A percentile compares a stretch with the other conserved stretches of the same genome.
These are phyloP conservation scores for Hirschioporus abietinus DNA, from an alignment of 768 basidiomycete genomes.

Conservation along the genomic window DNA sequence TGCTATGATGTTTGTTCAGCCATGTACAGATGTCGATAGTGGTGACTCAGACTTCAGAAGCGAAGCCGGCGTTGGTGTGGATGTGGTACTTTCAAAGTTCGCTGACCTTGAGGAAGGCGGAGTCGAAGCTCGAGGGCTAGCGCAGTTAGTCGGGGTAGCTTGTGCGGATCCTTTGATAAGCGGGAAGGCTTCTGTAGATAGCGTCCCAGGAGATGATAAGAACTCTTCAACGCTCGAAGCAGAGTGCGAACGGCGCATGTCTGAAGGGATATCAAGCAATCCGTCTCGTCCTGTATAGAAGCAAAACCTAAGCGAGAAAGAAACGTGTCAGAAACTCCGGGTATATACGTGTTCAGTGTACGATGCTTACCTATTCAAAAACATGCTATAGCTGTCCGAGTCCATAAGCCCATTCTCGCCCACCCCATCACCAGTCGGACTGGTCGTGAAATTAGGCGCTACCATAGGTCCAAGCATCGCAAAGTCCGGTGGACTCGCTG, in stretches of 20 bases:
- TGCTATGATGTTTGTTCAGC: background rate
- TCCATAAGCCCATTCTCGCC: background rate
- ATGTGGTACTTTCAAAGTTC: background rate
- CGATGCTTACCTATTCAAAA: conserved; percentile 57
- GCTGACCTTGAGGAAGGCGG: background rate
- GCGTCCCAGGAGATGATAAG: conserved; percentile 26
- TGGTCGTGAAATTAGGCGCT: conserved; percentile 8
- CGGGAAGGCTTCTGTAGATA: background rate
- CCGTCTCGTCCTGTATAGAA: conserved; percentile 66
- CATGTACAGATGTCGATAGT: background rate
- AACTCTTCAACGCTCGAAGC: conserved; percentile 52
- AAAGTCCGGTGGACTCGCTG: conserved; percentile 6
- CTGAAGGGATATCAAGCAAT: conserved; percentile 23
- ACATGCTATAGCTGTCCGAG: conserved; percentile 44
- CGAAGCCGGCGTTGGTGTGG: background rate
- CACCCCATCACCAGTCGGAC: conserved; percentile 2
- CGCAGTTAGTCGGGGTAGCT: background rate
- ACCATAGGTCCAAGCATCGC: conserved; percentile 12
- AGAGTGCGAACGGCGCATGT: conserved; percentile 39
- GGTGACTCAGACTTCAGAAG: background rate
- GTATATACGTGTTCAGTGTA: too few species aligned
- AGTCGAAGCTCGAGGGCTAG: background rate
- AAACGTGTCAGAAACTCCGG: conserved; percentile 7
- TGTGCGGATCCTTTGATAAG: background rate
- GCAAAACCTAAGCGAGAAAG: conserved; percentile 51